These are phyloP conservation scores for Marasmius tenuissimus DNA, from an alignment of 1,284 basidiomycete species.

Conservation along the genomic window DNA sequence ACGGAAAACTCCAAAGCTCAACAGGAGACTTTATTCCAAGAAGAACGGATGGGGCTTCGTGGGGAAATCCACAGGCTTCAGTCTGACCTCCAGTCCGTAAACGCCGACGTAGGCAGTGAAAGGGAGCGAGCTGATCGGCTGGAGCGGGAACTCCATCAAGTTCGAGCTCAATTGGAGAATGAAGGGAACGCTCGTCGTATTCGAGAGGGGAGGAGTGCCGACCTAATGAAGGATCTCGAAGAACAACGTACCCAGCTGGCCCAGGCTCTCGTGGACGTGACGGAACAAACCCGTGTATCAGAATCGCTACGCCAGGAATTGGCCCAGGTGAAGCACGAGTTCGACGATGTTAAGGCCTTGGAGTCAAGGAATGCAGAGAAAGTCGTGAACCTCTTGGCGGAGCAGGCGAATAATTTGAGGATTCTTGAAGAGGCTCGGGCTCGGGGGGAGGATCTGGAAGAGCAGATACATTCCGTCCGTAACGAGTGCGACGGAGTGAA, in stretches of 20 bases:
- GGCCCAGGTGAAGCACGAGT: constrained; percentile 56
- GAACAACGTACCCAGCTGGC: constrained; percentile 58
- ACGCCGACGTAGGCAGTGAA: constrained; percentile 40
- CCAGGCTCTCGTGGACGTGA: constrained; percentile 67
- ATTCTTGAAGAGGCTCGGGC: constrained; percentile 74
- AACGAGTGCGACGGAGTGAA: constrained; percentile 68
- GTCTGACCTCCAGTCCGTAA: constrained; percentile 37
- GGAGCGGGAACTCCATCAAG: constrained; percentile 65
- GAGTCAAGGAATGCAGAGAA: constrained; percentile 68
- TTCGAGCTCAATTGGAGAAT: constrained; percentile 61
- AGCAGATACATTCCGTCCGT: constrained; percentile 67
- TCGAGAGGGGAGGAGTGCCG: constrained; percentile 66
- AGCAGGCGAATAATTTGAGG: constrained; percentile 68
- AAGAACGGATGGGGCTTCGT: constrained; percentile 53
- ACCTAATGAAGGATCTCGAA: constrained; percentile 61
- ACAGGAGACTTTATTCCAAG: constrained; percentile 52
- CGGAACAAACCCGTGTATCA: constrained; percentile 59
- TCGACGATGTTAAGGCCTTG: constrained; percentile 72
- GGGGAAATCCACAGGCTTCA: constrained; percentile 56
- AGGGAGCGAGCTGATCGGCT: constrained; percentile 50
- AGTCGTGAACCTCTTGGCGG: constrained; percentile 65
- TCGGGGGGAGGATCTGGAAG: constrained; percentile 71
- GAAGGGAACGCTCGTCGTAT: constrained; percentile 58
- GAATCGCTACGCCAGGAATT: constrained; percentile 74
- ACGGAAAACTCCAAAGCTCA: constrained; percentile 52